phyloP scores from a whole-genome alignment of 2,329 filamentous ascomycete species.

The Westerdykella sp. region DNA sequence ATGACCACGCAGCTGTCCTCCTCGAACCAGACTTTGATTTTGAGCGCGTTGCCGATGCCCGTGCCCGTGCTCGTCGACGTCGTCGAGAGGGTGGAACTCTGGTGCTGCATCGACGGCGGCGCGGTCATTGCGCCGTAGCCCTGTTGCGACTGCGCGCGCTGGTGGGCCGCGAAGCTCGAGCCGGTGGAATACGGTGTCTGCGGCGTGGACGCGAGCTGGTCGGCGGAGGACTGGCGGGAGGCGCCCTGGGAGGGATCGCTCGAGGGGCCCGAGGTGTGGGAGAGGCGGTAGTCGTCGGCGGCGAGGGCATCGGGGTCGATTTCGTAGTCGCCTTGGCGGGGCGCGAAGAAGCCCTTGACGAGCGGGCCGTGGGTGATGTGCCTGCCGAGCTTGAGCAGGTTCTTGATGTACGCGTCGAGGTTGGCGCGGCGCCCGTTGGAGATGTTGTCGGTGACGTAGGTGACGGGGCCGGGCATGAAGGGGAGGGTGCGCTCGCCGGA shows the following conservation, averaged over 20 bases:
- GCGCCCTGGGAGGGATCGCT: conserved; percentile 33
- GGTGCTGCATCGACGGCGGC: conserved; percentile 34
- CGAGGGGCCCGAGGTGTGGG: conserved; percentile 46
- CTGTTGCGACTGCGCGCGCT: conserved; percentile 36
- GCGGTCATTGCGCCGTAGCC: conserved; percentile 27
- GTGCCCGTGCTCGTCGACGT: conserved; percentile 17
- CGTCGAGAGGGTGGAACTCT: conserved; percentile 30
- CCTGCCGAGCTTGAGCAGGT: conserved; percentile 71
- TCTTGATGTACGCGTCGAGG: conserved; percentile 91
- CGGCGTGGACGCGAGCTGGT: conserved; percentile 33
- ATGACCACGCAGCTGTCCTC: conserved; percentile 82
- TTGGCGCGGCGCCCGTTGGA: conserved; percentile 89
- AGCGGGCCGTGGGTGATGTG: conserved; percentile 81
- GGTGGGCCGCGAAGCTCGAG: conserved; percentile 38
- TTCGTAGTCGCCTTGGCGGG: conserved; percentile 86
- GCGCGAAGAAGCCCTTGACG: conserved; percentile 85
- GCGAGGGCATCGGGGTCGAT: conserved; percentile 64
- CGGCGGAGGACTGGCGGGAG: conserved; percentile 36
- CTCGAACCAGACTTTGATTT: conserved; percentile 92
- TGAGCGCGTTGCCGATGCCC: conserved; percentile 49
- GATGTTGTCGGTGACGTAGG: conserved; percentile 96
- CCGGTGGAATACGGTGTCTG: conserved; percentile 32
- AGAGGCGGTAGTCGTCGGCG: conserved; percentile 67
- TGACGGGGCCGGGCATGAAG: conserved; percentile 97
- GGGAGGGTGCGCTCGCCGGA: conserved; percentile 71